A percentile compares a stretch with the other conserved stretches of the same genome.
These are phyloP conservation scores for Fragaria vesca DNA, from an alignment of 306 rosid species.

Conservation along the genomic window DNA sequence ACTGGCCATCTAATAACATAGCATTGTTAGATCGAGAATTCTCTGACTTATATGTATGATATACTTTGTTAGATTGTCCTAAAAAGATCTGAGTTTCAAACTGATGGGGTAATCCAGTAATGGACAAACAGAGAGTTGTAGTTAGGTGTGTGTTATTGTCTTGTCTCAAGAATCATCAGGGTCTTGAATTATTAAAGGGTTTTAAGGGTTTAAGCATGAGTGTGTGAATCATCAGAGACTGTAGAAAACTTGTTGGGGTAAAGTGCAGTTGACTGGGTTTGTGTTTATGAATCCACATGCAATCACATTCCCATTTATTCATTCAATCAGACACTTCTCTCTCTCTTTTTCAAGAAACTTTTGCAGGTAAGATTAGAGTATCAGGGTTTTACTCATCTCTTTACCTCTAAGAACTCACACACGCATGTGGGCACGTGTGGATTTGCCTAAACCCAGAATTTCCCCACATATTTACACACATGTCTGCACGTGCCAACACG, in stretches of 20 bases:
- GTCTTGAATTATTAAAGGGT: slow-evolving; percentile 10
- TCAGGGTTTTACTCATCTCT: neutral
- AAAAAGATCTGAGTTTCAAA: neutral
- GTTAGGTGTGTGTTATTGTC: slow-evolving; percentile 11
- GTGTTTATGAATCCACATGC: slow-evolving; percentile 63
- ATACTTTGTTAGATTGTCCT: neutral
- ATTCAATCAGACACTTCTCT: slow-evolving; percentile 7
- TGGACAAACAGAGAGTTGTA: neutral
- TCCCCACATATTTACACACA: slow-evolving; percentile 81
- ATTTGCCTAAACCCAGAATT: slow-evolving; percentile 46
- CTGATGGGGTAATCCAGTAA: neutral
- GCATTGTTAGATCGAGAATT: neutral
- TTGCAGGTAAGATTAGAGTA: slow-evolving; percentile 14
- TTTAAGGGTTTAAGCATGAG: slow-evolving; percentile 11
- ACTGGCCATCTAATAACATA: neutral
- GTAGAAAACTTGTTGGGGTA: slow-evolving; percentile 47
- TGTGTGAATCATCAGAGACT: neutral
- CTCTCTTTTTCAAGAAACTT: slow-evolving; percentile 41
- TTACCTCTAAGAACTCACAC: slow-evolving; percentile 43
- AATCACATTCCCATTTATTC: slow-evolving; percentile 40
- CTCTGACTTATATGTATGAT: too few relatives aligned
- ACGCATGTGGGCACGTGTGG: slow-evolving; percentile 78
- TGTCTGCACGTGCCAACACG: slow-evolving; percentile 86
- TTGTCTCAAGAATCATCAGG: slow-evolving; percentile 4
- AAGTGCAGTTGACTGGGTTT: slow-evolving; percentile 53